Evolutionary conservation across 805 yeast species (phyloP).

Genomic region (Candida insectorum): DNA sequence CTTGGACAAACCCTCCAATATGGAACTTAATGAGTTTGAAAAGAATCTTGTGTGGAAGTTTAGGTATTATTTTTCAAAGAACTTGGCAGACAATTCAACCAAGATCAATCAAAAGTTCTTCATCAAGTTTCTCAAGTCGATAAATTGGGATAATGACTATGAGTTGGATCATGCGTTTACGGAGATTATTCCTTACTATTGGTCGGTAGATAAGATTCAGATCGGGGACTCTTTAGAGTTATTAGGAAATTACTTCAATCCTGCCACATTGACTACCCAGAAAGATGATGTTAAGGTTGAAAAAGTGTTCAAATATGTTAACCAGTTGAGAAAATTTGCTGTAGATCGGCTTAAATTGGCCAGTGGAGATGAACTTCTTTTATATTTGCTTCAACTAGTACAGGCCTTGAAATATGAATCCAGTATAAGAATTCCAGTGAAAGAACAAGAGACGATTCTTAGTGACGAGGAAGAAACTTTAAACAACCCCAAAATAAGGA

Average conservation of each 20-base stretch:
- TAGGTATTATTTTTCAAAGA: slow-evolving; percentile 61
- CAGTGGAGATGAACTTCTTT: slow-evolving; percentile 71
- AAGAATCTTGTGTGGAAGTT: slow-evolving; percentile 89
- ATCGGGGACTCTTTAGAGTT: slow-evolving; percentile 85
- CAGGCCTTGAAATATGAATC: slow-evolving; percentile 85
- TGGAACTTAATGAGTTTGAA: slow-evolving; percentile 75
- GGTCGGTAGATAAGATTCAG: slow-evolving; percentile 65
- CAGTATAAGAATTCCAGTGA: slow-evolving; percentile 14
- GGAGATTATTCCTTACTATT: slow-evolving; percentile 61
- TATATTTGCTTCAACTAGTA: slow-evolving; percentile 83
- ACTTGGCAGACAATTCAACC: slow-evolving; percentile 14
- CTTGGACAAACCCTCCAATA: slow-evolving; percentile 77
- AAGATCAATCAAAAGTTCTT: slow-evolving; percentile 49
- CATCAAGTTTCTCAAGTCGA: slow-evolving; percentile 81
- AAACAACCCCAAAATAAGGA: slow-evolving; percentile 1
- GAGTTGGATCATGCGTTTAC: slow-evolving; percentile 76
- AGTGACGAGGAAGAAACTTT: slow-evolving; percentile 4
- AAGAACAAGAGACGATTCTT: slow-evolving; percentile 1
- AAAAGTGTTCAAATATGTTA: slow-evolving; percentile 37
- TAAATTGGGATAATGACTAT: slow-evolving; percentile 80
- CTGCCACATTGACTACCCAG: slow-evolving; percentile 22
- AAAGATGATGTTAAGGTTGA: slow-evolving; percentile 25
- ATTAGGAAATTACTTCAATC: slow-evolving; percentile 72
- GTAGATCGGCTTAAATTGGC: slow-evolving; percentile 79
- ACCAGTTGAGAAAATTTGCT: slow-evolving; percentile 73